Evolutionary conservation across 2,329 filamentous ascomycete species (phyloP), one percentile per base, ranked within the genome.

Genomic region (Penicillium psychrosexuale): DNA sequence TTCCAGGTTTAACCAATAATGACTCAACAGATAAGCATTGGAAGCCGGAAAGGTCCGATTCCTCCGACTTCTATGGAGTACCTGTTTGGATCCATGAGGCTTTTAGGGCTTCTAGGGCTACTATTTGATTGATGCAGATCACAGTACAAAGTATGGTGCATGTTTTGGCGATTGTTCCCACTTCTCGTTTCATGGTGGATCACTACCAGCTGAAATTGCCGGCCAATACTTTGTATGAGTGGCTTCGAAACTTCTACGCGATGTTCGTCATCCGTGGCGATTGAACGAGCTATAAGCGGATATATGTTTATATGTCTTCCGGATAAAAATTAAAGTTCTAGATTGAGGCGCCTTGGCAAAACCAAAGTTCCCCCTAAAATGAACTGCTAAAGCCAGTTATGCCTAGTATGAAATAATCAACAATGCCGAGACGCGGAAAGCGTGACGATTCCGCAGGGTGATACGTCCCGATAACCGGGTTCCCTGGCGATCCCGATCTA

Each of bases 401-500:
- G 17, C 17, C 36, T 30, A 13, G n/a, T 24, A 5, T 24, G 22
- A 24, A 24, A 24, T 24, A 39, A 31, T 31, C 34, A 48, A 12
- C 49, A 22, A 47, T 52, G 43, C 34, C 34, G 50, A 34, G 27
- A 27, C 13, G 12, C 43, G 15, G 45, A 15, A 40, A 15, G 6
- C 11, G 1, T 37, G 24, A 39, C 39, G 6, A 15, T 22, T 33
- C 15, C 8, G 8, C 6, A 5, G 24, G n/a, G 9, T 40, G 36
- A 39, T 34, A 45, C 17, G 24, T 24, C 30, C 24, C 36, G 22
- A 31, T 30, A 30, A 28, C 33, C 28, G 22, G 49, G 27, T 15
- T 24, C 19, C 13, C 3, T n/a, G 48, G 24, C 31, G 48, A 51
- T 49, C 37, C 51, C 51, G 51, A 53, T 36, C 45, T 53, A 53